Conservation (phyloP, 352 stramenopile species). For the Phytophthora podocarpi region DNA sequence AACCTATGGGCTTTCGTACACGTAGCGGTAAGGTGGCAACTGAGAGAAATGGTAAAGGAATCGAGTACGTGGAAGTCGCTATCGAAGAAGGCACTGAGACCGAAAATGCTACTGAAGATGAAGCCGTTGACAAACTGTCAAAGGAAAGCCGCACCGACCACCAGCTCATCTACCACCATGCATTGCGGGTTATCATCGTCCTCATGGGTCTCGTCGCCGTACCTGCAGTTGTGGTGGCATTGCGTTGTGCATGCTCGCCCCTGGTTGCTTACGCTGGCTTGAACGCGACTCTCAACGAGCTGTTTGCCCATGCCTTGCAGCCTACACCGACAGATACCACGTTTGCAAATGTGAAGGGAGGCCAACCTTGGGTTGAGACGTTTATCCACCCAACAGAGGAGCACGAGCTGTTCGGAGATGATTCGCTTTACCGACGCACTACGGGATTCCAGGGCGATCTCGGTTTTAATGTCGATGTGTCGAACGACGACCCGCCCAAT, state of each 20-base stretch:
- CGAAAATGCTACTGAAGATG: not conserved
- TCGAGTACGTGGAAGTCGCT: constrained; percentile 14
- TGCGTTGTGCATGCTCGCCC: constrained; percentile 14
- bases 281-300: constrained; percentile 22
- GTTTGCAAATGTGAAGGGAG: no score
- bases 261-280: constrained; percentile 21
- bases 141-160: no score
- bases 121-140: no score
- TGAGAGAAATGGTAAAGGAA: not conserved
- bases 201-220: constrained; percentile 1
- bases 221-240: constrained; percentile 6
- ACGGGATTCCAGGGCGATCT: constrained; percentile 3
- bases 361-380: no score
- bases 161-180: no score
- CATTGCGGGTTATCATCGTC: not conserved
- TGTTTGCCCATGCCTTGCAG: constrained; percentile 21
- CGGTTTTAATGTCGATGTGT: constrained; percentile 34
- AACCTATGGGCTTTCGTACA: no score
- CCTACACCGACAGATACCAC: constrained; percentile 13
- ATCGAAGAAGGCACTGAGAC: constrained; percentile 4
- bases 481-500: constrained; percentile 40
- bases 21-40: no score
- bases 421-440: constrained; percentile 19
- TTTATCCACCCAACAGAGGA: no score
- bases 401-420: no score